Evolutionary conservation across 2,329 filamentous ascomycete genomes (phyloP).

Genomic region (Rhinocladiella mackenziei): DNA sequence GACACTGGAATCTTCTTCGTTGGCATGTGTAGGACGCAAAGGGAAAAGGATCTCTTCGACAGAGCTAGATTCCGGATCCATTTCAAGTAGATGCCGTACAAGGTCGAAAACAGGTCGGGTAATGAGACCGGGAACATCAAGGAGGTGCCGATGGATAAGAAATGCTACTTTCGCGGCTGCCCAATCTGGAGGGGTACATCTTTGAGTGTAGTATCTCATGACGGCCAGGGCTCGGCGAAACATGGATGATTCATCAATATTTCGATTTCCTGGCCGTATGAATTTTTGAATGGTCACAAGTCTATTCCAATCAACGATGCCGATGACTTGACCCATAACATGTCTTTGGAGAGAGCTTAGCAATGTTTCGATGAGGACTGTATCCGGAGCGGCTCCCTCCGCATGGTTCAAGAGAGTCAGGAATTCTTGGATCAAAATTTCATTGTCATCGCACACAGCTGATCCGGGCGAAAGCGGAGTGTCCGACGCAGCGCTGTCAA

Average conservation of each 20-base stretch:
- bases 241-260: neutral
- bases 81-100: slow-evolving; percentile 13
- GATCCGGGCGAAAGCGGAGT: no score
- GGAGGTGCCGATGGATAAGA: neutral
- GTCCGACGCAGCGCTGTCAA: no score
- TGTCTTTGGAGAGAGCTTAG: no score
- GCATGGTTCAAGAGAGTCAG: no score
- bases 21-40: neutral
- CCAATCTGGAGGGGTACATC: slow-evolving; percentile 5
- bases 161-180: slow-evolving; percentile 10
- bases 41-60: slow-evolving; percentile 16
- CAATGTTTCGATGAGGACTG: no score
- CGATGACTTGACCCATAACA: no score
- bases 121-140: neutral
- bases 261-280: slow-evolving; percentile 1
- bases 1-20: neutral
- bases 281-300: no score
- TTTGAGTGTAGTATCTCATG: slow-evolving; percentile 6
- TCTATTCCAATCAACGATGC: no score
- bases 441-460: no score
- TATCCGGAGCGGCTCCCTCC: no score
- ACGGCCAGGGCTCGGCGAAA: slow-evolving; percentile 8
- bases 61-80: slow-evolving; percentile 6
- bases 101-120: slow-evolving; percentile 16
- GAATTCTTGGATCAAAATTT: no score